Evolutionary conservation across 805 yeast genomes (phyloP).

Genomic region (Sugiyamaella smithiae): DNA sequence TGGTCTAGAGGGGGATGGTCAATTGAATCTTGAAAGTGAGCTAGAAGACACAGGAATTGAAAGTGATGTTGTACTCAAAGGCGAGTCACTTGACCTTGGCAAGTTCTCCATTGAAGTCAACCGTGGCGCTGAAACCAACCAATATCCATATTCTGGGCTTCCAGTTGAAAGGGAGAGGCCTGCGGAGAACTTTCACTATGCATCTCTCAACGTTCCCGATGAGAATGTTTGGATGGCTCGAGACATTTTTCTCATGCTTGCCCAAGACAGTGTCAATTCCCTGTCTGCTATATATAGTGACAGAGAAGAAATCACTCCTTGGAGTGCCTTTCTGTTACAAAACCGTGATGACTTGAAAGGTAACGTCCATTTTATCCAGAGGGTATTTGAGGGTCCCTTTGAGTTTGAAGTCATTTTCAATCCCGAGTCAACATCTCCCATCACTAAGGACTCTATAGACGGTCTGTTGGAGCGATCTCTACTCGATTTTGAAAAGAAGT

Average conservation of each 20-base stretch:
- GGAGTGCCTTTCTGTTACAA: conserved; percentile 48
- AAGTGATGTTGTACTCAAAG: conserved; percentile 42
- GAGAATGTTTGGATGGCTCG: conserved; percentile 73
- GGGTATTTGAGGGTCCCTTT: conserved; percentile 67
- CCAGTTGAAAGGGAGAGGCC: conserved; percentile 38
- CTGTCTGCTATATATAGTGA: conserved; percentile 37
- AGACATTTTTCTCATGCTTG: conserved; percentile 66
- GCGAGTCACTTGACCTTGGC: conserved; percentile 63
- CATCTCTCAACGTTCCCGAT: conserved; percentile 67
- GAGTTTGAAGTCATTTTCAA: conserved; percentile 71
- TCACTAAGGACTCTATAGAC: conserved; percentile 20
- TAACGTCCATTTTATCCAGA: conserved; percentile 76
- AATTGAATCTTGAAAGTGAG: conserved; percentile 30
- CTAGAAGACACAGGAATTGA: conserved; percentile 28
- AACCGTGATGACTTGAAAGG: conserved; percentile 64
- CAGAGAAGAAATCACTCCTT: conserved; percentile 40
- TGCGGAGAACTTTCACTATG: conserved; percentile 53
- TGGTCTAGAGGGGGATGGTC: conserved; percentile 63
- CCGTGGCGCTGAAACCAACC: conserved; percentile 50
- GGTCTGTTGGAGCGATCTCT: conserved; percentile 35
- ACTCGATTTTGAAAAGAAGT: conserved; percentile 49
- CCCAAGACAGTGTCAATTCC: conserved; percentile 64
- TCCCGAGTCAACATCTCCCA: conserved; percentile 32
- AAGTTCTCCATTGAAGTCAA: conserved; percentile 58
- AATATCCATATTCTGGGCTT: conserved; percentile 45